phyloP scores from a whole-genome alignment of 768 basidiomycete species.

The Lyophyllum semitale region DNA sequence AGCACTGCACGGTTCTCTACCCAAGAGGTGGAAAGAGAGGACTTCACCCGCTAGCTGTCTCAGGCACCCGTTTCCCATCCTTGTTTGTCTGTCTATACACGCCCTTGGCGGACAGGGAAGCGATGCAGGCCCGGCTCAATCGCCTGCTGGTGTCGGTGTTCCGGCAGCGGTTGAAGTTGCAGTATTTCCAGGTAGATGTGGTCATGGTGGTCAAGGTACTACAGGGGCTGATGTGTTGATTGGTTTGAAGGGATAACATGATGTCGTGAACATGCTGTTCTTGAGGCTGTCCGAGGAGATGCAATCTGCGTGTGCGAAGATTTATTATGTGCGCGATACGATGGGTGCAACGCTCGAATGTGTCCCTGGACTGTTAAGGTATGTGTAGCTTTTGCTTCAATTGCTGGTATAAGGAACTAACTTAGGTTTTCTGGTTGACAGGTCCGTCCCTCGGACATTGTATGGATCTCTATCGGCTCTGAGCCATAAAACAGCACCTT shows the following conservation, averaged over 20 bases:
- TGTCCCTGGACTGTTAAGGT: slow-evolving; percentile 79
- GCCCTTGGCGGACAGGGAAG: slow-evolving; percentile 42
- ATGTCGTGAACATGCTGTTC: slow-evolving; percentile 84
- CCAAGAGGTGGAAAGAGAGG: slow-evolving; percentile 67
- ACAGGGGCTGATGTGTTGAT: too few relatives aligned
- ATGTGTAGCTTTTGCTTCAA: slow-evolving; percentile 8
- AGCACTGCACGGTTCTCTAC: slow-evolving; percentile 91
- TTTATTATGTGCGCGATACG: slow-evolving; percentile 81
- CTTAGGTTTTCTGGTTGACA: too few relatives aligned
- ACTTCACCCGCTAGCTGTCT: neutral
- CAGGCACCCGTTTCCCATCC: neutral
- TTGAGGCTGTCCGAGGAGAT: slow-evolving; percentile 68
- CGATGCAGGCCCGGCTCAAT: slow-evolving; percentile 67
- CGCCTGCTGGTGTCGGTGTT: slow-evolving; percentile 75
- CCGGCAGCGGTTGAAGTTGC: slow-evolving; percentile 67
- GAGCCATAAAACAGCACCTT: too few relatives aligned
- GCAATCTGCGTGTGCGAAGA: slow-evolving; percentile 62
- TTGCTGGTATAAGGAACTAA: too few relatives aligned
- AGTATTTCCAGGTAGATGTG: slow-evolving; percentile 90
- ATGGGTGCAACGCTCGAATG: slow-evolving; percentile 88
- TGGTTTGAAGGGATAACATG: slow-evolving; percentile 87
- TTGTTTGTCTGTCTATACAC: slow-evolving; percentile 13
- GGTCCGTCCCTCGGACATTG: too few relatives aligned
- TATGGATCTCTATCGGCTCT: too few relatives aligned
- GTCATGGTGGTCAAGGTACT: too few relatives aligned